These are phyloP conservation scores for Ceriops zippeliana DNA, from an alignment of 345 rosid genomes.

Conservation along the genomic window DNA sequence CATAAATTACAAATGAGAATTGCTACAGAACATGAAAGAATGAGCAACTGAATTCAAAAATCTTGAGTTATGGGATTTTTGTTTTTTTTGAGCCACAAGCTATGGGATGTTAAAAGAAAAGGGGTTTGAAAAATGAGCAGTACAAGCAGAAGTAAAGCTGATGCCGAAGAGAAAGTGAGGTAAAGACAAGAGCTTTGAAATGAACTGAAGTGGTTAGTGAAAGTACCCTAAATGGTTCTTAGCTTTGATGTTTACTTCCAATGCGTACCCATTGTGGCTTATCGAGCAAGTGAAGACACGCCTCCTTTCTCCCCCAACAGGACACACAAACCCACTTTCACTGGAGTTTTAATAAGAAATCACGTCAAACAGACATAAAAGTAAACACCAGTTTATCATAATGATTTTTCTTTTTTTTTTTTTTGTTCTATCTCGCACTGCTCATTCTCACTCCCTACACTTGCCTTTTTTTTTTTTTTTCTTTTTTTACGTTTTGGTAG, in stretches of 20 bases:
- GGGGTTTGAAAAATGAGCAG: neutral
- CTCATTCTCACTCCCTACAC: conserved; percentile 8
- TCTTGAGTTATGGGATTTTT: neutral
- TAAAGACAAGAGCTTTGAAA: neutral
- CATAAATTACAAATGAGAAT: too few species aligned
- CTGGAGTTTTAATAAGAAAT: conserved; percentile 10
- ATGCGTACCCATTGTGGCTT: conserved; percentile 35
- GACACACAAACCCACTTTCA: neutral
- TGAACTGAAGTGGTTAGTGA: too few species aligned
- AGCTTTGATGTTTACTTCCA: too few species aligned
- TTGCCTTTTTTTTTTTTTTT: neutral
- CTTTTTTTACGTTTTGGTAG: neutral
- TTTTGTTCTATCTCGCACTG: conserved; percentile 11
- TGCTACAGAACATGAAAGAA: neutral
- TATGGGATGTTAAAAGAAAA: neutral
- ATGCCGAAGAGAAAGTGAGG: neutral
- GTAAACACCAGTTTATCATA: neutral
- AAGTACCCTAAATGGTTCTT: too few species aligned
- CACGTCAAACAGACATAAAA: too few species aligned
- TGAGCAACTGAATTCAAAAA: neutral
- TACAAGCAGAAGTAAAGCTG: neutral
- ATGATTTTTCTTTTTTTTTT: neutral
- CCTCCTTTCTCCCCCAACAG: conserved; percentile 28
- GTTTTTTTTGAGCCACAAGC: too few species aligned
- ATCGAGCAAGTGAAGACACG: conserved; percentile 40